Evolutionary conservation across 2,329 filamentous ascomycete genomes (phyloP), one percentile per base, ranked within the genome.

Genomic region (Chaetomiaceae sp.): DNA sequence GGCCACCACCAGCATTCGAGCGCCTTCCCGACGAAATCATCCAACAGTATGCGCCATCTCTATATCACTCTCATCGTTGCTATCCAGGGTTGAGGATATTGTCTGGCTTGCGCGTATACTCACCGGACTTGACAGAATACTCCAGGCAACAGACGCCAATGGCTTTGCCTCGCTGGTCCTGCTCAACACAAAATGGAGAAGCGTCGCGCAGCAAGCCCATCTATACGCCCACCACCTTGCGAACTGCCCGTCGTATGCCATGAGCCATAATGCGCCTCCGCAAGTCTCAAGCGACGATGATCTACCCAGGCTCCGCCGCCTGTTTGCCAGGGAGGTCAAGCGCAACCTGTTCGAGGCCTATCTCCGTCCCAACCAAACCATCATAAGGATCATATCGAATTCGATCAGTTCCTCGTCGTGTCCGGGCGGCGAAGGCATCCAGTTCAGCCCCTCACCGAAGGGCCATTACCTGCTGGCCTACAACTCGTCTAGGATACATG

Each of bases 361-460:
- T 66, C 67, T 90, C 47, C 80, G 86, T 16, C 88, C 89, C 4
- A 78, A 71, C 54, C 77, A 80, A 63, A 91, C 86, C 5, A 75
- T 88, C 40, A 80, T 95, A 63, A 91, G 87, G 65, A 75, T 96
- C 47, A 84, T 95, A 11, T 94, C 89, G 33, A 89, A 86, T 45
- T 90, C 87, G 5, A 89, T 89, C 61, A 92, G 87, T 66, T 91
- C 89, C 1, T 90, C 87, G 1, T 89, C 89, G 20, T 86, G 86
- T 57, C 90, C 89, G 1, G 86, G 87, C 30, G 88, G 89, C 29
- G 90, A 95, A 68, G 89, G 89, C 41, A 89, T 95, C 72, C 87
- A 89, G 50, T 95, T 95, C 68, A 84, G 81, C 57, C 82, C 89
- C 54, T 95, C 90, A 2, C 83, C 88, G 5, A 82, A 79, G 49